These are phyloP conservation scores for Geranomyces variabilis DNA, from an alignment of 192 early-diverging fungal species.

Conservation along the genomic window DNA sequence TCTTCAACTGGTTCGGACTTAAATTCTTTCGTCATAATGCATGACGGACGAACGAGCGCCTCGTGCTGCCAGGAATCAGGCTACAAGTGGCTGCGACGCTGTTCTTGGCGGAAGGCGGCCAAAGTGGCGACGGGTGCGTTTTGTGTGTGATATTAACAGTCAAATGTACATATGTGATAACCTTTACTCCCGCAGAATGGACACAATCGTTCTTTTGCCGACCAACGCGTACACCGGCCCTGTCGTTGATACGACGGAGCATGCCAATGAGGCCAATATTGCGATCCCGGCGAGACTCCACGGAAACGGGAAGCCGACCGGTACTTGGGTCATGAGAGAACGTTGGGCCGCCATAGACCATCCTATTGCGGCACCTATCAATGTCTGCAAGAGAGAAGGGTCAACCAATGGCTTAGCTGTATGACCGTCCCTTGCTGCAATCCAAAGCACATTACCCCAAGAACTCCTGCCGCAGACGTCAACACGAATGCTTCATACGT, in stretches of 20 bases:
- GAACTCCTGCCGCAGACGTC: slow-evolving; percentile 21
- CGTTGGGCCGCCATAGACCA: slow-evolving; percentile 40
- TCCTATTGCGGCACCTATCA: slow-evolving; percentile 32
- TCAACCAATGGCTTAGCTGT: not conserved
- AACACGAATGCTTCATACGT: slow-evolving; percentile 35
- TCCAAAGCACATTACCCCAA: slow-evolving; percentile 26
- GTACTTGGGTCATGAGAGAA: slow-evolving; percentile 33
- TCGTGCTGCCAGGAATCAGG: too few relatives aligned
- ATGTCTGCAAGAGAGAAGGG: slow-evolving; percentile 5
- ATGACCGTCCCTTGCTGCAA: too few relatives aligned
- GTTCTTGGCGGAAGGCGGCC: too few relatives aligned
- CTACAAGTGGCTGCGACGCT: too few relatives aligned
- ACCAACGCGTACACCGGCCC: slow-evolving; percentile 32
- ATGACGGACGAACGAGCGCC: too few relatives aligned
- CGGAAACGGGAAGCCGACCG: slow-evolving; percentile 31
- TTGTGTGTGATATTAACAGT: too few relatives aligned
- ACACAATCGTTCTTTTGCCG: slow-evolving; percentile 27
- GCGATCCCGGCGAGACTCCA: slow-evolving; percentile 18
- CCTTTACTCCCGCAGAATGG: slow-evolving; percentile 27
- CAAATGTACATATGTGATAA: too few relatives aligned
- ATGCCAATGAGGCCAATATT: slow-evolving; percentile 15
- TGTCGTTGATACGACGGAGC: slow-evolving; percentile 25
- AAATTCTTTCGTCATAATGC: slow-evolving; percentile 89
- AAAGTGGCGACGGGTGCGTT: too few relatives aligned
- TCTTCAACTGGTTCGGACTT: slow-evolving; percentile 96